Percentiles rank a stretch among this genome's conserved stretches.
Evolutionary conservation across 2,329 filamentous ascomycete genomes (phyloP).

Genomic region (Colletotrichum higginsianum): DNA sequence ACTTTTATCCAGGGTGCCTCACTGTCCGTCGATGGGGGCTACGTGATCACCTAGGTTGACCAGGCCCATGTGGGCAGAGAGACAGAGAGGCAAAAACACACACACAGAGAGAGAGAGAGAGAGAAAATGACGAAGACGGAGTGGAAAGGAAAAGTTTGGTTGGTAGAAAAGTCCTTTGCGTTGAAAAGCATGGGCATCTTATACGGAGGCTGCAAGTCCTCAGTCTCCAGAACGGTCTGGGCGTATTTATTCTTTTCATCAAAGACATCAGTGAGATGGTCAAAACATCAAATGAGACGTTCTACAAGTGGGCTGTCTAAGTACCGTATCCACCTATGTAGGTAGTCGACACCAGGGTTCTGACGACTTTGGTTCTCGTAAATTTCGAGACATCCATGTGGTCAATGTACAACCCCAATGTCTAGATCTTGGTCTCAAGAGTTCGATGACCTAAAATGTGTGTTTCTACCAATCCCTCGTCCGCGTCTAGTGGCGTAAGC

Average conservation of each 20-base stretch:
- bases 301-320: too few relatives aligned
- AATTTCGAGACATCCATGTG: not conserved
- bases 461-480: not conserved
- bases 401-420: too few relatives aligned
- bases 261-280: not conserved
- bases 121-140: not conserved
- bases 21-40: constrained; percentile 62
- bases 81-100: not conserved
- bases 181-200: not conserved
- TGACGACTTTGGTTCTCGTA: not conserved
- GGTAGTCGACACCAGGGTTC: too few relatives aligned
- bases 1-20: constrained; percentile 61
- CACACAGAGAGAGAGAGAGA: not conserved
- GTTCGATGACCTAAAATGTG: too few relatives aligned
- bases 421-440: too few relatives aligned
- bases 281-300: not conserved
- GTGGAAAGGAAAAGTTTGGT: not conserved
- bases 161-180: not conserved
- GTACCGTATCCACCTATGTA: too few relatives aligned
- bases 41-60: constrained; percentile 44
- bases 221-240: not conserved
- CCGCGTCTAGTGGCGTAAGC: not conserved
- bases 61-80: not conserved
- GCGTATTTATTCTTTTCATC: too few relatives aligned
- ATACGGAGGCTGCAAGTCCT: not conserved